Conservation (phyloP, 257 asterid genomes). For the Striga asiatica region DNA sequence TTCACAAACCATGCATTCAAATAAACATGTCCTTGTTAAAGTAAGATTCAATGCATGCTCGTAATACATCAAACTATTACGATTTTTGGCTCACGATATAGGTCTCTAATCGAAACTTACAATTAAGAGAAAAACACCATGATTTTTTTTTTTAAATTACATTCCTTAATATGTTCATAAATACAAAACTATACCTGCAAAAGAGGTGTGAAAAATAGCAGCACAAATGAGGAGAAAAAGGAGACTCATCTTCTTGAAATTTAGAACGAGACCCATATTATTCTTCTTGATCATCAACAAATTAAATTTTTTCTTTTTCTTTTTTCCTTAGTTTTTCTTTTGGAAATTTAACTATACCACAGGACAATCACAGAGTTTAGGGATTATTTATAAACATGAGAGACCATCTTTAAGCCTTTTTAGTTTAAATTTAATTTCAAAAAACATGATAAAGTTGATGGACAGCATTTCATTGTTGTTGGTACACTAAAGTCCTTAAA, state of each 20-base stretch:
- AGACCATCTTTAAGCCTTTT: not conserved
- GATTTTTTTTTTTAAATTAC: too few relatives aligned
- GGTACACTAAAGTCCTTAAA: not conserved
- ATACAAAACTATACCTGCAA: not conserved
- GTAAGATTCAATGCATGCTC: too few relatives aligned
- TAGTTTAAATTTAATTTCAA: not conserved
- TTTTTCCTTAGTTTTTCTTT: not conserved
- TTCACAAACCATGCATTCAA: too few relatives aligned
- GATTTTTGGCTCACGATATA: too few relatives aligned
- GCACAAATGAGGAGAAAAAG: not conserved
- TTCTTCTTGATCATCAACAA: not conserved
- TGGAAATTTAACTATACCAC: not conserved
- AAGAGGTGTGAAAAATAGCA: not conserved
- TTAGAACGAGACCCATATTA: not conserved
- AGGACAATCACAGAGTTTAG: not conserved
- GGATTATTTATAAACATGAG: not conserved
- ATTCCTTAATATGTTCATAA: too few relatives aligned
- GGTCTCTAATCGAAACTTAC: too few relatives aligned
- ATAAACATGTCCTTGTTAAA: too few relatives aligned
- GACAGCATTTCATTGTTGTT: not conserved
- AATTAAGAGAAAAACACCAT: too few relatives aligned
- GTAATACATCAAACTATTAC: too few relatives aligned
- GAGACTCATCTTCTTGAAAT: not conserved
- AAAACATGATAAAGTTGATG: not conserved
- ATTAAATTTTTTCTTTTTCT: not conserved